Evolutionary conservation across 306 rosid species (phyloP).

Genomic region (Citrullus mucosospermus): DNA sequence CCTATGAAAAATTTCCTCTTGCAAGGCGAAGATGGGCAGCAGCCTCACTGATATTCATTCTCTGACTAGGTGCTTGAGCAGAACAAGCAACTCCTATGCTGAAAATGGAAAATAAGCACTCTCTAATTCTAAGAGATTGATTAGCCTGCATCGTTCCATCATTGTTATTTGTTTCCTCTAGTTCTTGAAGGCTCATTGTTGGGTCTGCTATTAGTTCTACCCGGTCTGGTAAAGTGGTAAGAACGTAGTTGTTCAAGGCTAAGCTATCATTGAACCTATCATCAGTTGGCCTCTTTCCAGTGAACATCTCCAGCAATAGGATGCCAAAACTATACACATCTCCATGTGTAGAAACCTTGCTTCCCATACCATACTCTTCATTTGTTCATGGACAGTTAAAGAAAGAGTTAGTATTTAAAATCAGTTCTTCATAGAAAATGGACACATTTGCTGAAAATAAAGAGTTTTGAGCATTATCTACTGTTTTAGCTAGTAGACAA

Average conservation of each 20-base stretch:
- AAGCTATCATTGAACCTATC: slow-evolving; percentile 12
- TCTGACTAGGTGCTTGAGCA: not conserved
- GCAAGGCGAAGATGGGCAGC: not conserved
- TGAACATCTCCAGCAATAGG: slow-evolving; percentile 10
- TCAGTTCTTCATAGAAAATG: not conserved
- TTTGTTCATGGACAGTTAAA: not conserved
- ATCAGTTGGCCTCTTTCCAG: slow-evolving; percentile 11
- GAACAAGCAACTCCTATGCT: slow-evolving; percentile 9
- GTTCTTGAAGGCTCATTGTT: not conserved
- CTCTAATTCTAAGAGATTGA: not conserved
- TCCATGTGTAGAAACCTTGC: slow-evolving; percentile 5
- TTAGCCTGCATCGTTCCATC: not conserved
- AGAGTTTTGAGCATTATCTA: not conserved
- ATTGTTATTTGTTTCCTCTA: not conserved
- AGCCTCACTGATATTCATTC: not conserved
- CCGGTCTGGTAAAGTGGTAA: not conserved
- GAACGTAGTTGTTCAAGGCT: slow-evolving; percentile 14
- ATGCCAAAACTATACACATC: slow-evolving; percentile 16
- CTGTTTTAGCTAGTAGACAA: not conserved
- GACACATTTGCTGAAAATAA: not conserved
- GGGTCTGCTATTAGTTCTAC: slow-evolving; percentile 2
- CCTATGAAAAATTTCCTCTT: not conserved
- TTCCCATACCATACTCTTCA: slow-evolving; percentile 15
- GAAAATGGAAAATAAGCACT: slow-evolving; percentile 2
- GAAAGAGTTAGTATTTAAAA: not conserved